These are phyloP conservation scores for Radiomyces spectabilis DNA, from an alignment of 192 early-diverging fungal species.

Conservation along the genomic window DNA sequence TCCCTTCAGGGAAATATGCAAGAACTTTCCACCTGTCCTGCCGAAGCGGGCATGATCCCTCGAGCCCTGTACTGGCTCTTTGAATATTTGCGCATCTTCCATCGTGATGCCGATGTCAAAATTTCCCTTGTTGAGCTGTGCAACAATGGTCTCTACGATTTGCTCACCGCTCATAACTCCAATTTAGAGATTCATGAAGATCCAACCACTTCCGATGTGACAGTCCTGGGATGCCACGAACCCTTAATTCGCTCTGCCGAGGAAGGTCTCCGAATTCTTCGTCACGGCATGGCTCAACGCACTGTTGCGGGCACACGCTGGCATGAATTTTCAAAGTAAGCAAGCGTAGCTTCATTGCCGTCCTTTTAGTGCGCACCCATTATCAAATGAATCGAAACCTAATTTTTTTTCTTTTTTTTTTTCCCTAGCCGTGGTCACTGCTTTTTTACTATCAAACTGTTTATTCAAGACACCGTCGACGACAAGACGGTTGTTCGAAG, in stretches of 20 bases:
- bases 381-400: neutral
- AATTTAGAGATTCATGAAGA: too few species aligned
- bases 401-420: too few species aligned
- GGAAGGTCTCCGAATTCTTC: constrained; percentile 69
- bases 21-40: constrained; percentile 29
- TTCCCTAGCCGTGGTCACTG: constrained; percentile 78
- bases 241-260: constrained; percentile 57
- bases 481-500: constrained; percentile 87
- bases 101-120: constrained; percentile 70
- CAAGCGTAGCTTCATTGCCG: too few species aligned
- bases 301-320: constrained; percentile 82
- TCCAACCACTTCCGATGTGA: constrained; percentile 63
- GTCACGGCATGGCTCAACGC: constrained; percentile 65
- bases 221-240: constrained; percentile 80
- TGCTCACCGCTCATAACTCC: constrained; percentile 58
- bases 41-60: constrained; percentile 86
- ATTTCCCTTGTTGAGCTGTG: constrained; percentile 92
- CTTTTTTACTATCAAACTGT: constrained; percentile 85
- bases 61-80: constrained; percentile 79
- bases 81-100: constrained; percentile 56
- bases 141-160: constrained; percentile 92
- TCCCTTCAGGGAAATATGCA: constrained; percentile 92
- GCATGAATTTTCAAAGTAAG: constrained; percentile 79
- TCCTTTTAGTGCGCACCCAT: too few species aligned
- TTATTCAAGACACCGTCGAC: constrained; percentile 80